A percentile compares a stretch with the other conserved stretches of the same genome.
phyloP scores from a whole-genome alignment of 805 yeast genomes.

The Crinitomyces ghanaensis region DNA sequence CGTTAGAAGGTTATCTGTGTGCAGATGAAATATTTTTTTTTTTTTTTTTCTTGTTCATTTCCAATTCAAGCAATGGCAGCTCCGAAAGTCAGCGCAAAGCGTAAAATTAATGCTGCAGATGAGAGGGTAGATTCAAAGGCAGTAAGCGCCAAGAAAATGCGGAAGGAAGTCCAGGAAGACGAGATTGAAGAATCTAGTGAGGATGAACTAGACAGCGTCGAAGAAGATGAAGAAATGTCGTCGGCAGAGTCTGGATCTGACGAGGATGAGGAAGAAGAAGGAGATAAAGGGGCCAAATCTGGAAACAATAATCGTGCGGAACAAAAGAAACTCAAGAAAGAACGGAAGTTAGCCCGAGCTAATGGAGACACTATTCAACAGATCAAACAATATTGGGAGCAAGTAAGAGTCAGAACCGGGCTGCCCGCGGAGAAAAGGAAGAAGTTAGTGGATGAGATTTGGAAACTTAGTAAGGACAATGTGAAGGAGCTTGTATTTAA shows the following conservation, averaged over 20 bases:
- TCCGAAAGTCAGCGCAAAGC: no score
- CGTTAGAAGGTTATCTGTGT: no score
- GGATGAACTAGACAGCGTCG: conserved; percentile 6
- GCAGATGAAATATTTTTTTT: no score
- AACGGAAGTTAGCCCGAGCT: conserved; percentile 77
- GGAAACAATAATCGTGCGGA: conserved; percentile 45
- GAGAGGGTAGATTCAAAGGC: no score
- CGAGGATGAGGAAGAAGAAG: conserved; percentile 23
- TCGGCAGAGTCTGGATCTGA: conserved; percentile 10
- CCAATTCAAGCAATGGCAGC: no score
- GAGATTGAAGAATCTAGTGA: conserved; percentile 10
- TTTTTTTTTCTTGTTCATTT: no score
- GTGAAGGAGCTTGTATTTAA: conserved; percentile 78
- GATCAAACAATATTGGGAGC: conserved; percentile 86
- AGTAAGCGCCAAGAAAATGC: no score
- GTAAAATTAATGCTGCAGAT: no score
- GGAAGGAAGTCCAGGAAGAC: conserved; percentile 3
- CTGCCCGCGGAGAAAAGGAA: conserved; percentile 67
- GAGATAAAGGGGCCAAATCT: conserved; percentile 24
- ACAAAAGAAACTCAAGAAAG: conserved; percentile 64
- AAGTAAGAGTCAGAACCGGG: conserved; percentile 72
- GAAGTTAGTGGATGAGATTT: conserved; percentile 68
- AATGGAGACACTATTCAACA: conserved; percentile 78
- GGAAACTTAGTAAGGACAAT: conserved; percentile 70
- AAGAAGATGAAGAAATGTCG: conserved; percentile 3